phyloP scores from a whole-genome alignment of 2,329 filamentous ascomycete genomes.

The Aspergillus amoenus region DNA sequence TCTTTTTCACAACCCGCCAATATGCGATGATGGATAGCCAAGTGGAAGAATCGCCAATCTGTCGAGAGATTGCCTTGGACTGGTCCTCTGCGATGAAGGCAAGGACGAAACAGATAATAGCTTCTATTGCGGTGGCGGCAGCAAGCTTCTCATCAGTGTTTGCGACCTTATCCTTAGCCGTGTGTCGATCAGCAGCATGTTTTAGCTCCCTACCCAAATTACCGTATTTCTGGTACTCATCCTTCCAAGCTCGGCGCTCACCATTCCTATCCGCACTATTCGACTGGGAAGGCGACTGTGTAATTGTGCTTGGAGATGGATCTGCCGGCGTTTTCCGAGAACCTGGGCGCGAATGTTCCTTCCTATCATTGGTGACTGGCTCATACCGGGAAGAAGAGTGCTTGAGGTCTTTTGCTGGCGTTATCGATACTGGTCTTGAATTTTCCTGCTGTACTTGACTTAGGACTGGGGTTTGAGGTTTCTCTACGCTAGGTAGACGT shows the following conservation, averaged over 20 bases:
- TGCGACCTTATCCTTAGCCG: constrained; percentile 30
- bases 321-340: constrained; percentile 31
- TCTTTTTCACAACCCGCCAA: constrained; percentile 45
- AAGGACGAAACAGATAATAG: constrained; percentile 49
- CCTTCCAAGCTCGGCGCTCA: constrained; percentile 44
- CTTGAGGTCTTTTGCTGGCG: constrained; percentile 46
- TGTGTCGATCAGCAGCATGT: constrained; percentile 42
- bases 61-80: constrained; percentile 35
- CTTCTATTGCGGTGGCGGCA: constrained; percentile 43
- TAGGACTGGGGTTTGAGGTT: constrained; percentile 39
- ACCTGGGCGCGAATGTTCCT: constrained; percentile 34
- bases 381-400: constrained; percentile 39
- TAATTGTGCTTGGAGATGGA: constrained; percentile 21
- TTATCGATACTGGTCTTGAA: constrained; percentile 32
- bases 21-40: constrained; percentile 51
- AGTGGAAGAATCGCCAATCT: constrained; percentile 38
- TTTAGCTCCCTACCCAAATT: constrained; percentile 48
- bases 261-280: constrained; percentile 29
- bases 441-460: constrained; percentile 28
- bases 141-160: constrained; percentile 37
- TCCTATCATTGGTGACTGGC: constrained; percentile 40
- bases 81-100: constrained; percentile 47
- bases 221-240: constrained; percentile 43
- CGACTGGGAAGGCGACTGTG: constrained; percentile 29
- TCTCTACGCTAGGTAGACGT: constrained; percentile 31